A percentile compares a stretch with the other conserved stretches of the same genome.
phyloP scores from a whole-genome alignment of 805 yeast species.

The Barnettozyma sucrosica region DNA sequence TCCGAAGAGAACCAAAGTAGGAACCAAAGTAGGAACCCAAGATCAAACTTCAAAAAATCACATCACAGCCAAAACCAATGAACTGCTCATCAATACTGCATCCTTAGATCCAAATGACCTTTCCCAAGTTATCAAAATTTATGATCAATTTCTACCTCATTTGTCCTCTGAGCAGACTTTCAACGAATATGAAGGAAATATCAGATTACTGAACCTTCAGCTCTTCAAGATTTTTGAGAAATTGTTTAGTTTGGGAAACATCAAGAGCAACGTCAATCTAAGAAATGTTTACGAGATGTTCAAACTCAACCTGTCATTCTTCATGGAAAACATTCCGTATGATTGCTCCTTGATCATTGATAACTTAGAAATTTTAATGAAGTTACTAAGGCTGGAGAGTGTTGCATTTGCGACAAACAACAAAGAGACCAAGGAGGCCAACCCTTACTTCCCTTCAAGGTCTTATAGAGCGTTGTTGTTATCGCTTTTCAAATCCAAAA shows the following conservation, averaged over 20 bases:
- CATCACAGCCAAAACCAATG: constrained; percentile 11
- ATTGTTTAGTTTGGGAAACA: constrained; percentile 13
- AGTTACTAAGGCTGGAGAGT: constrained; percentile 52
- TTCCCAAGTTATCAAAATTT: constrained; percentile 10
- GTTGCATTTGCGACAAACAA: constrained; percentile 41
- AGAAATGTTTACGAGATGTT: constrained; percentile 49
- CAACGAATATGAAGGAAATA: constrained; percentile 14
- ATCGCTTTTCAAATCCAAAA: constrained; percentile 31
- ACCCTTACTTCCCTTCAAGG: constrained; percentile 58
- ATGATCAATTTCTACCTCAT: constrained; percentile 20
- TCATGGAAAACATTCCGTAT: constrained; percentile 34
- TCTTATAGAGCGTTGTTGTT: constrained; percentile 40
- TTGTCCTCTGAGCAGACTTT: constrained; percentile 17
- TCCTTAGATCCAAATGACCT: constrained; percentile 8
- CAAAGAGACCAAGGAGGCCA: constrained; percentile 16
- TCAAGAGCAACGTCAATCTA: constrained; percentile 48
- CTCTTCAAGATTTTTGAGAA: constrained; percentile 22
- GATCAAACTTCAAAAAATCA: constrained; percentile 11
- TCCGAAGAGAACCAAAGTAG: constrained; percentile 5
- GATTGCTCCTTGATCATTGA: constrained; percentile 45
- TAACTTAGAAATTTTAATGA: constrained; percentile 51
- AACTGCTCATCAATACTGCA: constrained; percentile 7
- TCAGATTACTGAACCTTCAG: constrained; percentile 20
- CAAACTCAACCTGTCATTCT: constrained; percentile 38
- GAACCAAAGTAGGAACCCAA: not conserved